These are phyloP conservation scores for Thelephora terrestris DNA, from an alignment of 1,284 basidiomycete genomes.

Conservation along the genomic window DNA sequence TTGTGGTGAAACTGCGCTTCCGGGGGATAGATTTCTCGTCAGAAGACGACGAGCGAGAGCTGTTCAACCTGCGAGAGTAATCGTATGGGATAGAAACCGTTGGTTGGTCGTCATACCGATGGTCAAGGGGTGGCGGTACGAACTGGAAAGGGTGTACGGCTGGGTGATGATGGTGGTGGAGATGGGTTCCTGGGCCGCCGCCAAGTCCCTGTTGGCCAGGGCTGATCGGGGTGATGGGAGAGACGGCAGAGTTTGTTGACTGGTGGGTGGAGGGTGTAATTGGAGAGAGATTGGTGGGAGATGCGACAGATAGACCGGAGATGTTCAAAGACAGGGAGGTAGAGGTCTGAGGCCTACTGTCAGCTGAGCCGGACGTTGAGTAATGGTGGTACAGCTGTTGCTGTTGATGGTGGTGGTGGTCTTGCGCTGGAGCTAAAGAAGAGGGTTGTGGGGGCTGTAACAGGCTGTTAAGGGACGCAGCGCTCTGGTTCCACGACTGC, in stretches of 20 bases:
- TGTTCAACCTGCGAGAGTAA: conserved; percentile 20
- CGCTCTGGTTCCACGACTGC: conserved; percentile 5
- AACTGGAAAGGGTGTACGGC: conserved; percentile 34
- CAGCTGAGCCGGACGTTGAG: conserved; percentile 16
- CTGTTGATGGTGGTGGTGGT: conserved; percentile 23
- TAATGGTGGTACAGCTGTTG: conserved; percentile 20
- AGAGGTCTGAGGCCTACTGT: conserved; percentile 10
- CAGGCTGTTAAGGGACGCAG: conserved; percentile 21
- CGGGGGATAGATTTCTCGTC: conserved; percentile 42
- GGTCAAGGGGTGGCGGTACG: conserved; percentile 24
- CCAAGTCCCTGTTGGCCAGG: conserved; percentile 26
- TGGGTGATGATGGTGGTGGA: conserved; percentile 20
- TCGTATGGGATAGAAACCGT: conserved; percentile 19
- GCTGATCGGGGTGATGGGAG: conserved; percentile 51
- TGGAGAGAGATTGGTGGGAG: conserved; percentile 52
- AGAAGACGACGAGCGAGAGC: conserved; percentile 29
- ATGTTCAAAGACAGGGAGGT: conserved; percentile 53
- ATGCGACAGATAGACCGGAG: conserved; percentile 49
- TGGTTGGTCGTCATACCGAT: conserved; percentile 24
- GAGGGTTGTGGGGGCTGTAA: conserved; percentile 25
- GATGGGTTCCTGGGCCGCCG: conserved; percentile 15
- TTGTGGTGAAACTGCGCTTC: conserved; percentile 51
- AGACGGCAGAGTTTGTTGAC: conserved; percentile 27
- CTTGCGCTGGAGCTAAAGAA: conserved; percentile 25
- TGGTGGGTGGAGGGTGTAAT: conserved; percentile 38